These are phyloP conservation scores for Fraxinus excelsior DNA, from an alignment of 257 asterid genomes.

Conservation along the genomic window DNA sequence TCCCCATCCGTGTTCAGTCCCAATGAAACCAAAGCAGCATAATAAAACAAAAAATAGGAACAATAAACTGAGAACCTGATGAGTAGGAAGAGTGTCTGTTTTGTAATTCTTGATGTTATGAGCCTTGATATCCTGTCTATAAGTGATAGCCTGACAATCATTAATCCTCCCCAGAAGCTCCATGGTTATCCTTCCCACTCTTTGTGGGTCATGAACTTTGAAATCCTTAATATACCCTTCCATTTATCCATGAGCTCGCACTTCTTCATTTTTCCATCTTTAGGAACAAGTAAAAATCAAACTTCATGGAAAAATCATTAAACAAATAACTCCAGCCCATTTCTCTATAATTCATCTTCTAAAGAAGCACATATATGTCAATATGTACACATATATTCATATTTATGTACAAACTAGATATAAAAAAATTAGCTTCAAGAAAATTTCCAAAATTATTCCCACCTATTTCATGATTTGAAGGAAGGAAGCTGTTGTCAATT, in stretches of 20 bases:
- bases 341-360: slow-evolving; percentile 1
- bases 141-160: slow-evolving; percentile 83
- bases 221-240: slow-evolving; percentile 89
- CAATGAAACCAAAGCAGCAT: slow-evolving; percentile 7
- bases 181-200: slow-evolving; percentile 79
- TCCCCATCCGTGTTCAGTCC: slow-evolving; percentile 11
- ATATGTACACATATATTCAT: neutral
- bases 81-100: slow-evolving; percentile 78
- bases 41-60: neutral
- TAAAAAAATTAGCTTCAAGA: neutral
- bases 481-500: too few relatives aligned
- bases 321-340: slow-evolving; percentile 13
- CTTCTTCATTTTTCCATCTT: neutral
- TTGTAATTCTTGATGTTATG: slow-evolving; percentile 59
- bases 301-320: neutral
- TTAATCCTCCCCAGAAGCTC: slow-evolving; percentile 86
- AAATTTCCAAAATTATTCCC: neutral
- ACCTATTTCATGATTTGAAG: neutral
- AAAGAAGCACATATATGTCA: neutral
- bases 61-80: slow-evolving; percentile 54
- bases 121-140: too few relatives aligned
- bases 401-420: neutral
- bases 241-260: slow-evolving; percentile 27
- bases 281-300: neutral
- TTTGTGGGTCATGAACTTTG: slow-evolving; percentile 71